Conservation (phyloP, 164 flowering plant species). For the Santalum album region DNA sequence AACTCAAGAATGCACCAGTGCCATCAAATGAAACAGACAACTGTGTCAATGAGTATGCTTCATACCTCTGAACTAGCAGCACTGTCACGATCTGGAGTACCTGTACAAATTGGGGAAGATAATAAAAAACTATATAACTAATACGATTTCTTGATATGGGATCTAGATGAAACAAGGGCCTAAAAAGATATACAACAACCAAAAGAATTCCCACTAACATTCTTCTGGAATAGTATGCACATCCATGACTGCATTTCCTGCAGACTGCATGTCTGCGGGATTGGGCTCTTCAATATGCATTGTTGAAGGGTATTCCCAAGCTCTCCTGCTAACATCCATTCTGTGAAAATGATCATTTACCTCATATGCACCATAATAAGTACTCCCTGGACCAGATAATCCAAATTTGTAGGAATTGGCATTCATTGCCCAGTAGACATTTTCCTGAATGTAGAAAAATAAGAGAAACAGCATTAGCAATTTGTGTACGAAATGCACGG, state of each 20-base stretch:
- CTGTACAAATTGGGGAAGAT: conserved; percentile 14
- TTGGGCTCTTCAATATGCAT: conserved; percentile 15
- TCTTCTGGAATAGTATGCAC: conserved; percentile 29
- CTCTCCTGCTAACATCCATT: conserved; percentile 20
- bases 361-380: conserved; percentile 22
- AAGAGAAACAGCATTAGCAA: not conserved
- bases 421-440: conserved; percentile 31
- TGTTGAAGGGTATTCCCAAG: conserved; percentile 26
- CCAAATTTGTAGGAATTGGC: conserved; percentile 29
- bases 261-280: conserved; percentile 9
- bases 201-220: conserved; percentile 18
- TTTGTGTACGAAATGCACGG: not conserved
- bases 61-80: conserved; percentile 21
- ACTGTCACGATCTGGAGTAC: conserved; percentile 20
- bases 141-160: not conserved
- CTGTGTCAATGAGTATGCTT: not conserved
- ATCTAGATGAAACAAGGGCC: not conserved
- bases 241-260: conserved; percentile 10
- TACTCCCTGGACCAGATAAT: conserved; percentile 20
- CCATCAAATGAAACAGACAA: not conserved
- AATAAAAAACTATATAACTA: not conserved
- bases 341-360: conserved; percentile 24
- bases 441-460: conserved; percentile 16
- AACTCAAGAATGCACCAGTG: not conserved
- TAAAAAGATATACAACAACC: not conserved